A percentile compares a stretch with the other conserved stretches of the same genome.
These are phyloP conservation scores for Pythium grandisporangium DNA, from an alignment of 352 stramenopile species.

Conservation along the genomic window DNA sequence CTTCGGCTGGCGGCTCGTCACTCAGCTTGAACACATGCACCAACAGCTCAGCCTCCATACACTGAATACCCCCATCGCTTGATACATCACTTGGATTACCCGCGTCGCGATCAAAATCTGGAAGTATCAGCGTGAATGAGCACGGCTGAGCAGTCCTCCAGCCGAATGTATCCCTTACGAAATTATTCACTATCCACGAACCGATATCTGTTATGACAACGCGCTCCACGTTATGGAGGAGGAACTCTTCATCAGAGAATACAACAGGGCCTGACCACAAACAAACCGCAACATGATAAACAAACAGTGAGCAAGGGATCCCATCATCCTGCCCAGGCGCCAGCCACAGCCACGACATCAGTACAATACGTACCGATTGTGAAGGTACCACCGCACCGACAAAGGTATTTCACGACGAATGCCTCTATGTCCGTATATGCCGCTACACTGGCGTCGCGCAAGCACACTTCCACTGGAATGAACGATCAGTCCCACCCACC, in stretches of 20 bases:
- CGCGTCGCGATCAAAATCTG: slow-evolving; percentile 3
- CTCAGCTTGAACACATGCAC: slow-evolving; percentile 74
- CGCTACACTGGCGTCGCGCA: slow-evolving; percentile 39
- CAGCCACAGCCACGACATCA: slow-evolving; percentile 4
- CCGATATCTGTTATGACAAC: slow-evolving; percentile 37
- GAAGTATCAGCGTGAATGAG: too few relatives aligned
- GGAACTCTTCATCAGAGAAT: slow-evolving; percentile 12
- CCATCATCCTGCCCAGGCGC: too few relatives aligned
- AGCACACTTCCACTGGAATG: slow-evolving; percentile 51
- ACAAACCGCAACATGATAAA: neutral
- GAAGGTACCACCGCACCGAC: slow-evolving; percentile 12
- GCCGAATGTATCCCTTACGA: neutral
- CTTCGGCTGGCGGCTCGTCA: slow-evolving; percentile 52
- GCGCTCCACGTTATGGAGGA: slow-evolving; percentile 23
- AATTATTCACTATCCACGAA: neutral
- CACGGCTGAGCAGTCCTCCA: too few relatives aligned
- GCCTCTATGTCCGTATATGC: slow-evolving; percentile 21
- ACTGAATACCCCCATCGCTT: slow-evolving; percentile 11
- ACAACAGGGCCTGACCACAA: slow-evolving; percentile 15
- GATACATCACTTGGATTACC: slow-evolving; percentile 1
- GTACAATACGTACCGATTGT: slow-evolving; percentile 12
- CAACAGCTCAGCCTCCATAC: slow-evolving; percentile 28
- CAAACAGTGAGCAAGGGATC: too few relatives aligned
- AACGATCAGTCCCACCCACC: neutral
- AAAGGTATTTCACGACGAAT: slow-evolving; percentile 12